Percentiles rank a stretch among this genome's conserved stretches.
Conservation (phyloP, 176 grass and related monocot genomes). For the Paspalum vaginatum region DNA sequence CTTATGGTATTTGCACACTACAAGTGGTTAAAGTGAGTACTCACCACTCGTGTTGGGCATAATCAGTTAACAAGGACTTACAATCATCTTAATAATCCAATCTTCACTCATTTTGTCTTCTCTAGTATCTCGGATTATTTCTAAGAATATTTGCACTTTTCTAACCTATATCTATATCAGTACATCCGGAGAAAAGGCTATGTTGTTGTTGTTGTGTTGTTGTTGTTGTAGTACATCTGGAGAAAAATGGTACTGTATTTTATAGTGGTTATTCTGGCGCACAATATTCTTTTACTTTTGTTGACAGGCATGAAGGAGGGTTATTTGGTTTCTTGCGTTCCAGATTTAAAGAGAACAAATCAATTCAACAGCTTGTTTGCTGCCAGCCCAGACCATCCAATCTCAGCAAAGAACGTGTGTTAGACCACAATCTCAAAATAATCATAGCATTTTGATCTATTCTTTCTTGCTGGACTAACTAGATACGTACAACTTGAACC, state of each 20-base stretch:
- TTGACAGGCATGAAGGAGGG: constrained; percentile 69
- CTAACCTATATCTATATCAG: neutral
- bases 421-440: constrained; percentile 23
- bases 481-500: constrained; percentile 38
- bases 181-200: neutral
- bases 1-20: constrained; percentile 87
- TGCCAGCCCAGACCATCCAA: constrained; percentile 47
- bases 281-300: constrained; percentile 21
- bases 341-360: constrained; percentile 54
- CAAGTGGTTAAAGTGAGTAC: constrained; percentile 88
- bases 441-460: neutral
- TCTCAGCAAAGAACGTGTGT: constrained; percentile 72
- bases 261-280: neutral
- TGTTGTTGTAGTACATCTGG: neutral
- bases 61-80: constrained; percentile 11
- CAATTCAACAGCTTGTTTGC: constrained; percentile 50
- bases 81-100: constrained; percentile 12
- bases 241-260: constrained; percentile 9
- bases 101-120: neutral
- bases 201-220: too few species aligned
- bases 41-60: constrained; percentile 31
- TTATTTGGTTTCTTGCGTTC: constrained; percentile 57
- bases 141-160: neutral
- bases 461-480: constrained; percentile 34
- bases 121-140: neutral